Base-by-base conservation (phyloP, 192 early-diverging fungal genomes). In the Rhizoclosmatium globosum region DNA sequence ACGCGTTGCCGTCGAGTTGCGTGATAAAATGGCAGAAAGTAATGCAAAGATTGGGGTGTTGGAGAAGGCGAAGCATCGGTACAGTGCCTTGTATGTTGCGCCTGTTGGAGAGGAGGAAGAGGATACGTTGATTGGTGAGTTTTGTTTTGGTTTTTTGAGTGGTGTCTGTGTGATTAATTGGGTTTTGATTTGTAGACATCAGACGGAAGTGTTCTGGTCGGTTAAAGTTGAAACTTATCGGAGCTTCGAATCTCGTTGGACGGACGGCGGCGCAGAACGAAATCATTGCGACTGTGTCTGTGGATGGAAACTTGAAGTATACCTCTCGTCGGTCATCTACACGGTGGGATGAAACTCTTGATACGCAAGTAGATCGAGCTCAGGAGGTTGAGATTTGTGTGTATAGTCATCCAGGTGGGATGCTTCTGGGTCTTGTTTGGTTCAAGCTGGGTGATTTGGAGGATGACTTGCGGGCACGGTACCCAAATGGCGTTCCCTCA, bases 351-450 rank as follows among this genome's bases (percentile, higher is more conserved):
- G 95, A 97, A 64, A 87, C 89, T 57, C 92, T 94, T 83, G 95
- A 95, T 70, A 89, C 97, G 17, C 91, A 93, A 71, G 94, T 99
- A 47, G 94, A 97, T 79, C 94, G 94, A 82, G 96, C 94, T 1
- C 92, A 92, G 41, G 98, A 99, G 79, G 89, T 97, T 13, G 98
- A 99, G 84, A 90, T 99, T 61, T 89, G 92, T 3, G 86, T 99
- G 41, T 95, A 93, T 41, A 70, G 67, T 78, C 96, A 86, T 11
- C 70, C 78, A 3, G 78, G 80, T 74, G 47, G 90, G 47, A 81
- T 79, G 44, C 46, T 97, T 47, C 87, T 97, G 76, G 94, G 93
- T 6, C 85, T 98, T 61, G 84, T 94, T 71, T 99, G 98, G 98
- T 89, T 98, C 76, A 93, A 93, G 64, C 87, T 98, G 46, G 92